These are phyloP conservation scores for Alternaria incomplexa DNA, from an alignment of 2,329 filamentous ascomycete genomes.

Conservation along the genomic window DNA sequence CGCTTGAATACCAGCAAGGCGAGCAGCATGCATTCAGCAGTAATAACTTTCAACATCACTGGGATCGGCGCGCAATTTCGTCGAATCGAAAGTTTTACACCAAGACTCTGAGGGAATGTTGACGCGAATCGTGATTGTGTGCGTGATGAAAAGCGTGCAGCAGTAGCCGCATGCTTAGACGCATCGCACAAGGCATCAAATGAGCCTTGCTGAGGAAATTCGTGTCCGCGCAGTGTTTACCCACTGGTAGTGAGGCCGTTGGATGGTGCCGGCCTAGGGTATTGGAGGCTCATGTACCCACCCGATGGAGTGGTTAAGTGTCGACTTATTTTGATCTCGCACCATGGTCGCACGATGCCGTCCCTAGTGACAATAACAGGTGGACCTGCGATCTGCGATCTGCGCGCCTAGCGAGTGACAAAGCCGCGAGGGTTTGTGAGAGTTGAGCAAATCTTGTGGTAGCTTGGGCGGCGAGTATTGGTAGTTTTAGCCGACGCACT, in stretches of 20 bases:
- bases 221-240: background rate
- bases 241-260: background rate
- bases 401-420: background rate
- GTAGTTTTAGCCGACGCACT: background rate
- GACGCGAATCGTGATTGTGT: background rate
- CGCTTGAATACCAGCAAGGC: background rate
- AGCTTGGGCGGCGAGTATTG: background rate
- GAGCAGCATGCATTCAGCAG: background rate
- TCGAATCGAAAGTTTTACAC: background rate
- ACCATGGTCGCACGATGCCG: background rate
- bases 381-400: background rate
- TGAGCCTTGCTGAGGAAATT: background rate
- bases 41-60: background rate
- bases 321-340: background rate
- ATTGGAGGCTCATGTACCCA: background rate
- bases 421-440: background rate
- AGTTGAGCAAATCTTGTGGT: background rate
- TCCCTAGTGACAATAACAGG: background rate
- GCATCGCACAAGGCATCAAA: background rate
- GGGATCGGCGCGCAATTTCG: background rate
- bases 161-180: background rate
- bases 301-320: background rate
- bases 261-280: background rate
- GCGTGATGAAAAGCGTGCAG: background rate
- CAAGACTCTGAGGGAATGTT: background rate